Evolutionary conservation across 208 protist species (phyloP), one percentile per base, ranked within the genome.

Genomic region (Angomonas desouzai): DNA sequence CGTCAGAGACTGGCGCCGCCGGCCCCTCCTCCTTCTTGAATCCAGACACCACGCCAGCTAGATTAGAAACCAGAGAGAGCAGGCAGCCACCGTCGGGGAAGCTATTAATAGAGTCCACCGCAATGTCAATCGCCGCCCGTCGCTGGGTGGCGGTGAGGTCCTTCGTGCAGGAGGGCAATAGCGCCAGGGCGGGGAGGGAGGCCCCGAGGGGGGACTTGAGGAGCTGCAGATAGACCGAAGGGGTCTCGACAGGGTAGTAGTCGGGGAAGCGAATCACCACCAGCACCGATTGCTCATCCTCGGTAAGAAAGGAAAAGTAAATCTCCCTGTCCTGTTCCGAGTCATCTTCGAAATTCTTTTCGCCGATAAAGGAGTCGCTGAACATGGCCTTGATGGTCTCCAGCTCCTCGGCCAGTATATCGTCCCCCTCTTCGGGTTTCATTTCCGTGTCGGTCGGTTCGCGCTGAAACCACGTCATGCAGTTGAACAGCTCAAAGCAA

Each of bases 401-500:
- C 34, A 93, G n/a, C 63, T 96, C 89, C 32, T 86, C 83, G 43
- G 79, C 67, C 29, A 88, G 67, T 47, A 88, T 65, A n/a, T 48
- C 64, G 51, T 87, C 83, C 9, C 80, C 76, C 61, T 87, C 83
- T 43, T 72, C 74, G 11, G 71, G 68, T 20, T 58, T 57, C 1
- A 2, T 30, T 25, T 13, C 72, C 3, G 30, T 59, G 1, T 72
- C 77, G 3, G 70, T 58, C 13, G 86, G 75, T 43, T 85, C 77
- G 3, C 82, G 79, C 23, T 48, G 57, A 60, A 83, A 87, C 80
- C 79, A 90, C 40, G 81, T 73, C 83, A 93, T 92, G 64, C 78
- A 87, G 47, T 81, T 86, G 68, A 92, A 96, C 22, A 96, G 69
- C 48, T 93, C 87, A 61, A 92, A 92, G 55, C 81, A 91, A 73